These are phyloP conservation scores for Pleurotus citrinopileatus DNA, from an alignment of 768 basidiomycete genomes.

Conservation along the genomic window DNA sequence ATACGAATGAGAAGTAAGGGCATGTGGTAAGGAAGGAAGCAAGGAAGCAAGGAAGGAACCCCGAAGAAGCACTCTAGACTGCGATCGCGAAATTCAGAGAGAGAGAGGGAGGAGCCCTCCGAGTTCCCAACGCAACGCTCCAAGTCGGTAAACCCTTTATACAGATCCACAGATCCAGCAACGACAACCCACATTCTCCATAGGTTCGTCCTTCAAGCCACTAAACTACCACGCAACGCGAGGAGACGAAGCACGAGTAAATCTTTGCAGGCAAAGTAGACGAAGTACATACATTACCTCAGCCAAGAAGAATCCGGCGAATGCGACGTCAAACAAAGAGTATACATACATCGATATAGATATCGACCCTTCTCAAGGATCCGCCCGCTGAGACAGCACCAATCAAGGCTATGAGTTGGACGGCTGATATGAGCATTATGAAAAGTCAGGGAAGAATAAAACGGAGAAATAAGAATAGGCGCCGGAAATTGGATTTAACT, in stretches of 20 bases:
- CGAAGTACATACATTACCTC: conserved; percentile 48
- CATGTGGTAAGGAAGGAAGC: neutral
- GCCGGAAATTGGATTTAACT: conserved; percentile 72
- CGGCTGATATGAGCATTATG: neutral
- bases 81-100: conserved; percentile 88
- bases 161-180: conserved; percentile 90
- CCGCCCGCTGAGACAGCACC: conserved; percentile 92
- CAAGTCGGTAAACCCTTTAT: conserved; percentile 87
- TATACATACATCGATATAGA: conserved; percentile 92
- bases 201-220: conserved; percentile 93
- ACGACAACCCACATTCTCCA: conserved; percentile 88
- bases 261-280: neutral
- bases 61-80: conserved; percentile 70
- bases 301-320: conserved; percentile 92
- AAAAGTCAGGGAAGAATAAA: neutral
- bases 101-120: conserved; percentile 88
- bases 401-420: conserved; percentile 77
- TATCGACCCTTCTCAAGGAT: conserved; percentile 96
- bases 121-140: conserved; percentile 87
- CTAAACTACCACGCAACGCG: conserved; percentile 41
- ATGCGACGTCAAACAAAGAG: conserved; percentile 91
- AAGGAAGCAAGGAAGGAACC: too few relatives aligned
- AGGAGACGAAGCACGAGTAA: neutral
- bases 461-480: neutral
- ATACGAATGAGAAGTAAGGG: too few relatives aligned